Evolutionary conservation across 768 basidiomycete species (phyloP).

Genomic region (Calvatia gigantea): DNA sequence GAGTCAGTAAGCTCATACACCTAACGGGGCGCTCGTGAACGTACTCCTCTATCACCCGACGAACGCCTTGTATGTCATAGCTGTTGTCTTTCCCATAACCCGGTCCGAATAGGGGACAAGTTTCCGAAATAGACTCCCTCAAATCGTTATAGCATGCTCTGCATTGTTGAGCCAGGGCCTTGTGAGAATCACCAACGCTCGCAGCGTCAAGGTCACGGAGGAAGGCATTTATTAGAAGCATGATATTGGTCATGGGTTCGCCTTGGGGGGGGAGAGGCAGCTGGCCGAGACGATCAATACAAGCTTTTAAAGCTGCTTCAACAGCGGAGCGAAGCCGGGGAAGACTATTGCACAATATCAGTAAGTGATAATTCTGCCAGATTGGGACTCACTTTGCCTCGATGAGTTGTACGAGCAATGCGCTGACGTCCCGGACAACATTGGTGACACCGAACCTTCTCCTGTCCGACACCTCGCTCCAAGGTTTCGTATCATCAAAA

Average conservation of each 20-base stretch:
- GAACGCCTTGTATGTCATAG: constrained; percentile 3
- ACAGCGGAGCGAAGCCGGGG: constrained; percentile 41
- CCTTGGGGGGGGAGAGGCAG: constrained; percentile 43
- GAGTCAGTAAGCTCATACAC: background rate
- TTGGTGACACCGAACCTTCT: constrained; percentile 52
- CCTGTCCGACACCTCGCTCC: constrained; percentile 44
- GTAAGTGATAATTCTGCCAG: background rate
- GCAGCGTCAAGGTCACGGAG: constrained; percentile 26
- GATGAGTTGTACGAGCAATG: constrained; percentile 49
- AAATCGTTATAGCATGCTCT: constrained; percentile 1
- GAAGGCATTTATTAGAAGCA: constrained; percentile 41
- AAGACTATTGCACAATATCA: constrained; percentile 31
- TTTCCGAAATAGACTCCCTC: background rate
- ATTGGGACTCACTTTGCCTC: constrained; percentile 41
- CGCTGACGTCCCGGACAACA: constrained; percentile 50
- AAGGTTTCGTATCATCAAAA: constrained; percentile 48
- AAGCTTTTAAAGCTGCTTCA: constrained; percentile 32
- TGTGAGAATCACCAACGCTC: constrained; percentile 8
- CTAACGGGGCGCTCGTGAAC: background rate
- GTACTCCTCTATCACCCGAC: constrained; percentile 10
- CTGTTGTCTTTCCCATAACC: background rate
- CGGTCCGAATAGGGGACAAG: constrained; percentile 7
- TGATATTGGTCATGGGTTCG: constrained; percentile 40
- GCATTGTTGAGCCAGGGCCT: constrained; percentile 10
- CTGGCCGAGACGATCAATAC: constrained; percentile 25